Conservation (phyloP, 495 filamentous ascomycete genomes). For the Parathielavia appendiculata region DNA sequence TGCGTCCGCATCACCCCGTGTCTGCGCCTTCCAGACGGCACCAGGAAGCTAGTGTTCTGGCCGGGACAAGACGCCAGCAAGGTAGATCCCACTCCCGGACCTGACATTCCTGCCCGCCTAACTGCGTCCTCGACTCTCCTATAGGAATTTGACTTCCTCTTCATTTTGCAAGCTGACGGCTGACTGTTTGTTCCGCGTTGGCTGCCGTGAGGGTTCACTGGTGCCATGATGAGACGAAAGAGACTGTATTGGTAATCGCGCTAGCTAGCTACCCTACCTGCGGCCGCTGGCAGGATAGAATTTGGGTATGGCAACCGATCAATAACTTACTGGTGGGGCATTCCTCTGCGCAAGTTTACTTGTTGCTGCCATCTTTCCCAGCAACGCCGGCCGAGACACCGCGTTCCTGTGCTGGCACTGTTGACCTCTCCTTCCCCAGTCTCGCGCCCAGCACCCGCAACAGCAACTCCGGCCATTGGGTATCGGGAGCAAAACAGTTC, state of each 20-base stretch:
- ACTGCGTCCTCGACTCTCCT: too few relatives aligned
- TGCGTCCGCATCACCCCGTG: too few relatives aligned
- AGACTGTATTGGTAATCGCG: too few relatives aligned
- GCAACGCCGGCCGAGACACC: conserved; percentile 1
- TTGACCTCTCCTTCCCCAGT: conserved; percentile 4
- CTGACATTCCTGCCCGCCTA: too few relatives aligned
- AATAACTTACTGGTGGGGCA: background rate
- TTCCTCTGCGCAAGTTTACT: background rate
- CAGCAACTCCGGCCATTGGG: background rate
- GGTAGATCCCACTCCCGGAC: too few relatives aligned
- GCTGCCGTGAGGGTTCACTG: too few relatives aligned
- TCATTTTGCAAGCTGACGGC: too few relatives aligned
- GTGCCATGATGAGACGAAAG: background rate
- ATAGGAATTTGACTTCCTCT: too few relatives aligned
- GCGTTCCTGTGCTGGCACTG: conserved; percentile 3
- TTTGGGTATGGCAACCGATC: background rate
- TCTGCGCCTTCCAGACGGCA: background rate
- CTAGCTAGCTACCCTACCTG: too few relatives aligned
- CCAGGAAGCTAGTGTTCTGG: background rate
- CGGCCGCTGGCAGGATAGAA: too few relatives aligned
- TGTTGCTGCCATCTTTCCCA: background rate
- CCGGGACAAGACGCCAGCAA: background rate
- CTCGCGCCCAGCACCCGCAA: background rate
- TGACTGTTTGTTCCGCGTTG: too few relatives aligned
- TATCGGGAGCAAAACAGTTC: background rate